A percentile compares a stretch with the other conserved stretches of the same genome.
These are phyloP conservation scores for Pilasporangium apinafurcum DNA, from an alignment of 352 stramenopile species.

Conservation along the genomic window DNA sequence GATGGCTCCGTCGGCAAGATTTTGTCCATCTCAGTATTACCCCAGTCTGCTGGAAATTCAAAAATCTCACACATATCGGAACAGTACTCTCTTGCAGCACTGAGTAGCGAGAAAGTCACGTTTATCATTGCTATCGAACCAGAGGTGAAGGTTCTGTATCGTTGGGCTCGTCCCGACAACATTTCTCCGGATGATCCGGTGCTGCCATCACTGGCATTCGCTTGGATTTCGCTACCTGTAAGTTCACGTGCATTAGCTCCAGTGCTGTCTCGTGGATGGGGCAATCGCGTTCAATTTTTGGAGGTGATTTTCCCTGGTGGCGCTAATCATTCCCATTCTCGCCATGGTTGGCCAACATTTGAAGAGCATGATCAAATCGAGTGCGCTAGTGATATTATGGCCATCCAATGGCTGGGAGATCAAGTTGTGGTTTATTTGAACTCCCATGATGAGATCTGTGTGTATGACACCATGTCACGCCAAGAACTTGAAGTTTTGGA, in stretches of 20 bases:
- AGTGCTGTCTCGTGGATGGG: conserved; percentile 91
- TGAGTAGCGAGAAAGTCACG: conserved; percentile 90
- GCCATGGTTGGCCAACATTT: conserved; percentile 92
- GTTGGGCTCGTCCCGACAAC: conserved; percentile 86
- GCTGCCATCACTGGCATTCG: conserved; percentile 92
- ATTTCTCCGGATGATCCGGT: conserved; percentile 64
- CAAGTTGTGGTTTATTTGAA: conserved; percentile 94
- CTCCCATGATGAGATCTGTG: conserved; percentile 93
- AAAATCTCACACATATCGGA: conserved; percentile 85
- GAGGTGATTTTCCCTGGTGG: conserved; percentile 78
- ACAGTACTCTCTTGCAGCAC: conserved; percentile 73
- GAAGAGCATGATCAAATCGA: conserved; percentile 92
- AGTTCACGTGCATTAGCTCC: conserved; percentile 81
- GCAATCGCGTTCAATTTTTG: conserved; percentile 91
- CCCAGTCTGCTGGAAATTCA: conserved; percentile 70
- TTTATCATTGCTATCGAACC: conserved; percentile 96
- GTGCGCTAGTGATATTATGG: conserved; percentile 84
- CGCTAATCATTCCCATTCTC: conserved; percentile 62
- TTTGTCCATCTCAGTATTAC: conserved; percentile 73
- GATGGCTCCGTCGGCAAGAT: conserved; percentile 91
- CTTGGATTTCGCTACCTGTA: conserved; percentile 87
- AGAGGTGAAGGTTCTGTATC: conserved; percentile 91
- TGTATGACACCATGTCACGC: conserved; percentile 95
- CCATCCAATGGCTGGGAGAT: conserved; percentile 95
- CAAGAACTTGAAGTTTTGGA: conserved; percentile 94